Percentiles rank a stretch among this genome's conserved stretches.
phyloP scores from a whole-genome alignment of 2,329 filamentous ascomycete genomes.

The Sphaerulina musiva region DNA sequence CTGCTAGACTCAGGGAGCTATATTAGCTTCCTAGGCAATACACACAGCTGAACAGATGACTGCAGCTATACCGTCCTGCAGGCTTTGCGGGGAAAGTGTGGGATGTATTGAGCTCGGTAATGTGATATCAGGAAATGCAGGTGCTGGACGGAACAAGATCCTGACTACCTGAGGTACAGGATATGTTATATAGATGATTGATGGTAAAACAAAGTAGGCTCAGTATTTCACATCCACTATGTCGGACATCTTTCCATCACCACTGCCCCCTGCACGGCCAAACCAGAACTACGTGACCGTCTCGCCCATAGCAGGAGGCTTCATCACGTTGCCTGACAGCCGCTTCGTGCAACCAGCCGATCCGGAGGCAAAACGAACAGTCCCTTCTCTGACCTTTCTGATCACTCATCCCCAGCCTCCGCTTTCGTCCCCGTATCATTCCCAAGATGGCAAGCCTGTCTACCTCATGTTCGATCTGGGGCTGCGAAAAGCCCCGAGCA shows the following conservation, averaged over 20 bases:
- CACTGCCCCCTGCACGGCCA: conserved; percentile 20
- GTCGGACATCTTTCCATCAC: background rate
- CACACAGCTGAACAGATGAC: too few relatives aligned
- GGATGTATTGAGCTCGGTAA: background rate
- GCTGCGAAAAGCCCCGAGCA: conserved; percentile 41
- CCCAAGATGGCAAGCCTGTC: conserved; percentile 22
- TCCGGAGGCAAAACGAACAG: conserved; percentile 41
- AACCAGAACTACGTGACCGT: conserved; percentile 29
- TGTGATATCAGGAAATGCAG: background rate
- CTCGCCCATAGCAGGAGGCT: conserved; percentile 30
- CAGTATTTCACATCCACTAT: background rate
- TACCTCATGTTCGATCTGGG: conserved; percentile 51
- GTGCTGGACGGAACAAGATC: too few relatives aligned
- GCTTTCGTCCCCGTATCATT: conserved; percentile 4
- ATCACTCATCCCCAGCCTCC: conserved; percentile 41
- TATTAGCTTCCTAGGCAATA: too few relatives aligned
- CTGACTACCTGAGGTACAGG: too few relatives aligned
- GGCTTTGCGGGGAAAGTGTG: background rate
- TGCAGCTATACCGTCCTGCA: background rate
- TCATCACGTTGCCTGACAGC: conserved; percentile 28
- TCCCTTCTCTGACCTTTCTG: conserved; percentile 50
- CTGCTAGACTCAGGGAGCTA: background rate
- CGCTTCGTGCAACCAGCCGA: conserved; percentile 34
- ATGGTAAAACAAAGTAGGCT: too few relatives aligned
- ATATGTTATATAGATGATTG: too few relatives aligned